Base-by-base conservation (phyloP, 352 stramenopile species). In the Phytophthora hybrid region DNA sequence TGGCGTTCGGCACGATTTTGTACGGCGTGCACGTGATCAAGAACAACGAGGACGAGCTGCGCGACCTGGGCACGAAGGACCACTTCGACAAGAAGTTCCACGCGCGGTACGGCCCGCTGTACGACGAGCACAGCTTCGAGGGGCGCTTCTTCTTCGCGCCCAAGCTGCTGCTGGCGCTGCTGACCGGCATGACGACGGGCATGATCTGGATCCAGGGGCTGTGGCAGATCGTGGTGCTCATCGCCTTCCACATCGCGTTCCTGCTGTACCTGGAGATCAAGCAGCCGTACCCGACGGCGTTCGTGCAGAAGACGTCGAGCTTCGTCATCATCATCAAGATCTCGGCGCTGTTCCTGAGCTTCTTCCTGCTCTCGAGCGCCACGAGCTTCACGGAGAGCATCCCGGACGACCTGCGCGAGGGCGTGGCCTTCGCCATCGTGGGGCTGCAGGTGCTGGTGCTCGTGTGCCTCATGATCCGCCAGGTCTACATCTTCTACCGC, bases 321-420 rank as follows among this genome's bases (percentile, higher is more conserved):
- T 94, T 97, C 70, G 89, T 97, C 72, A 95, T 92, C 62, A 92
- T 97, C 63, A 93, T 97, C 78, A 97, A 97, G 85, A 95, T 95
- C 66, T 93, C 88, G 66, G 87, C 83, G 55, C 79, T 97, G 0
- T 93, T 91, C 56, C 64, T 97, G 16, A 92, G 85, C 68, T 87
- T 94, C 61, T 95, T 97, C 65, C 71, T 97, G 4, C 75, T 95
- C 16, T 92, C 85, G 19, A 89, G 84, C 39, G 84, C 87, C 49
- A 91, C 88, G 18, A 85, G 74, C 41, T 89, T 93, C 49, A 90
- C 87, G 3, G 59, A 82, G 49, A 85, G 87, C 46, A 86, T 96
- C 46, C 89, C 89, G 5, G 76, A 92, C 29, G 83, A 93, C 41
- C 70, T 94, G 49, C 89, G 88, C 41, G 80, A 94, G 41, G 86